Evolutionary conservation across 352 stramenopile genomes (phyloP).

Genomic region (Phytophthora sansomeana): DNA sequence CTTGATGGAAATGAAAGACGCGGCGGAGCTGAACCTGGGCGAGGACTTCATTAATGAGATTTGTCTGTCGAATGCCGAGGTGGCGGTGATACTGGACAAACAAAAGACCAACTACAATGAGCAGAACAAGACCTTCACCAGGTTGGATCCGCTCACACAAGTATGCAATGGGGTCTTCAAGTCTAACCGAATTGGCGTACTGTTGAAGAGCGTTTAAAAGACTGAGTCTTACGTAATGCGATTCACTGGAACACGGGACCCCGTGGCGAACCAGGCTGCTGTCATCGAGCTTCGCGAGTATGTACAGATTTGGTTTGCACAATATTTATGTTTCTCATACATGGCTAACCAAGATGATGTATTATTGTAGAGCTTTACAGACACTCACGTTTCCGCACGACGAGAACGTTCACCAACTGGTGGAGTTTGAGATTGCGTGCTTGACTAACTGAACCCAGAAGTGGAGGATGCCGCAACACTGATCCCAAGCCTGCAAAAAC

Average conservation of each 20-base stretch:
- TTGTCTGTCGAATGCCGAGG: conserved; percentile 87
- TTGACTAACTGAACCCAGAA: conserved; percentile 88
- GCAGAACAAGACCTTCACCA: conserved; percentile 83
- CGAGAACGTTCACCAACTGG: conserved; percentile 71
- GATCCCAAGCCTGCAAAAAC: conserved; percentile 84
- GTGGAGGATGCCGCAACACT: conserved; percentile 83
- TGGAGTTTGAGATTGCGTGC: conserved; percentile 89
- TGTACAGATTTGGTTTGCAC: conserved; percentile 12
- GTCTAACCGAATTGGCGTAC: neutral
- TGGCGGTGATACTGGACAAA: conserved; percentile 88
- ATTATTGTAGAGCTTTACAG: conserved; percentile 65
- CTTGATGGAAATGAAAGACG: conserved; percentile 83
- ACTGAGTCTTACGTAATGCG: conserved; percentile 90
- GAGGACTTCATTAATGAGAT: conserved; percentile 85
- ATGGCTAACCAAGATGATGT: neutral
- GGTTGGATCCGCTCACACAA: conserved; percentile 31
- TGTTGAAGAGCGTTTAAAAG: conserved; percentile 83
- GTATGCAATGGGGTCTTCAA: neutral
- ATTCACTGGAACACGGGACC: conserved; percentile 89
- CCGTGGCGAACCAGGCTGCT: conserved; percentile 84
- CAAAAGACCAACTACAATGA: conserved; percentile 88
- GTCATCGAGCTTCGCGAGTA: conserved; percentile 89
- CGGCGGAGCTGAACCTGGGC: conserved; percentile 81
- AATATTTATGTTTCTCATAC: neutral
- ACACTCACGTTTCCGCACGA: conserved; percentile 76